phyloP scores from a whole-genome alignment of 2,329 filamentous ascomycete genomes.

The Juglanconis juglandina region DNA sequence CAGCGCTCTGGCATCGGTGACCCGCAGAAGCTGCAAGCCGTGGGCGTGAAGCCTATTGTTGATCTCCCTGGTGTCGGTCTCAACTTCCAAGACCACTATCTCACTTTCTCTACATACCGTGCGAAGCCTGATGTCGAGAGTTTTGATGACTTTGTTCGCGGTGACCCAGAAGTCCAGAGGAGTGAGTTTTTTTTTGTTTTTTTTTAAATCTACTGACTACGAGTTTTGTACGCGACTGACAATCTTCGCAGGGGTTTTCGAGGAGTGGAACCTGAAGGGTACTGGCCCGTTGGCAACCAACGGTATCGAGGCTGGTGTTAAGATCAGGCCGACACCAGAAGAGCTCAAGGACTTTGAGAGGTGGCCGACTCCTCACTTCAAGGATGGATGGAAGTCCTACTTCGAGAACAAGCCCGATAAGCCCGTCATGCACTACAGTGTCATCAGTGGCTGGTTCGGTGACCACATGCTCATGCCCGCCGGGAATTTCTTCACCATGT shows the following conservation, averaged over 20 bases:
- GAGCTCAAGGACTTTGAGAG: slow-evolving; percentile 66
- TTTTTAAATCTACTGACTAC: no score
- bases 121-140: slow-evolving; percentile 73
- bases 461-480: slow-evolving; percentile 64
- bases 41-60: slow-evolving; percentile 65
- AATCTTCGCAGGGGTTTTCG: slow-evolving; percentile 52
- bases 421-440: slow-evolving; percentile 81
- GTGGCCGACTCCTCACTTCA: slow-evolving; percentile 74
- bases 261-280: slow-evolving; percentile 76
- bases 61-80: slow-evolving; percentile 70
- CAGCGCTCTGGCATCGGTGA: slow-evolving; percentile 72
- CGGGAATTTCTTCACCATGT: slow-evolving; percentile 81
- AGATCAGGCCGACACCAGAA: slow-evolving; percentile 66
- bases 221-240: slow-evolving; percentile 7
- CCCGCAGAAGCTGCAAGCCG: slow-evolving; percentile 66
- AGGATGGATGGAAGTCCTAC: slow-evolving; percentile 73
- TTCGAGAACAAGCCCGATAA: slow-evolving; percentile 84
- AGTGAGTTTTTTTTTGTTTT: slow-evolving; percentile 29
- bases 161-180: slow-evolving; percentile 70
- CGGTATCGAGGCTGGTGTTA: slow-evolving; percentile 76
- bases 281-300: slow-evolving; percentile 76
- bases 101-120: slow-evolving; percentile 67
- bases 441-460: slow-evolving; percentile 66
- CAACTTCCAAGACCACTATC: slow-evolving; percentile 75
- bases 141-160: slow-evolving; percentile 77